A percentile compares a stretch with the other conserved stretches of the same genome.
Evolutionary conservation across 805 yeast genomes (phyloP).

Genomic region (Candida suzukii): DNA sequence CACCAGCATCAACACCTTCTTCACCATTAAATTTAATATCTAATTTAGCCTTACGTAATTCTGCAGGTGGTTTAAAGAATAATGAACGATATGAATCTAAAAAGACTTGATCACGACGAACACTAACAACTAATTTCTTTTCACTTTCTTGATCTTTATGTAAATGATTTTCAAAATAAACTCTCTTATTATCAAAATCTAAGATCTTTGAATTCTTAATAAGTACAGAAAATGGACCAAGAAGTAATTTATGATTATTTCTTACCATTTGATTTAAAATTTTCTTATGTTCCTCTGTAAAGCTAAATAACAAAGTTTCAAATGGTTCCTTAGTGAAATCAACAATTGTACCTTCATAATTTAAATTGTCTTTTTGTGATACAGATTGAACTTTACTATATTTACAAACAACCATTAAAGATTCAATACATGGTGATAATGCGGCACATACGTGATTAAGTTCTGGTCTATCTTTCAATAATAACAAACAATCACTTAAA

Average conservation of each 20-base stretch:
- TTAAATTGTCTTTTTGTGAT: constrained; percentile 43
- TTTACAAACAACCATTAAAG: constrained; percentile 94
- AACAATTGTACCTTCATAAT: constrained; percentile 54
- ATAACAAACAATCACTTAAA: constrained; percentile 61
- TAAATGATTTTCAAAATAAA: constrained; percentile 71
- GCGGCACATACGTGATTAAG: constrained; percentile 69
- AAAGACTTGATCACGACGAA: constrained; percentile 86
- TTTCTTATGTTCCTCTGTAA: constrained; percentile 84
- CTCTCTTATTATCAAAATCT: constrained; percentile 91
- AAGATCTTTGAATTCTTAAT: constrained; percentile 83
- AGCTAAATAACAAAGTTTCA: constrained; percentile 72
- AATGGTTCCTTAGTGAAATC: constrained; percentile 72
- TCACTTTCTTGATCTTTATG: constrained; percentile 39
- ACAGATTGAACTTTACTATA: constrained; percentile 65
- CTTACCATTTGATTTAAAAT: constrained; percentile 88
- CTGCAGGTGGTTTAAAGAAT: constrained; percentile 70
- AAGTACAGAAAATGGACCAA: constrained; percentile 89
- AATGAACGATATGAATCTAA: constrained; percentile 81
- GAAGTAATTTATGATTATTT: constrained; percentile 84
- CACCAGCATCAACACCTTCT: constrained; percentile 97
- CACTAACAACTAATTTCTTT: constrained; percentile 51
- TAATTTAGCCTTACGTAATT: constrained; percentile 63
- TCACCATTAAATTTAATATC: constrained; percentile 88
- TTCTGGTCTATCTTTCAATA: constrained; percentile 51
- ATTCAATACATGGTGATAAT: constrained; percentile 79